These are phyloP conservation scores for Penicillium subrubescens DNA, from an alignment of 495 filamentous ascomycete species.

Conservation along the genomic window DNA sequence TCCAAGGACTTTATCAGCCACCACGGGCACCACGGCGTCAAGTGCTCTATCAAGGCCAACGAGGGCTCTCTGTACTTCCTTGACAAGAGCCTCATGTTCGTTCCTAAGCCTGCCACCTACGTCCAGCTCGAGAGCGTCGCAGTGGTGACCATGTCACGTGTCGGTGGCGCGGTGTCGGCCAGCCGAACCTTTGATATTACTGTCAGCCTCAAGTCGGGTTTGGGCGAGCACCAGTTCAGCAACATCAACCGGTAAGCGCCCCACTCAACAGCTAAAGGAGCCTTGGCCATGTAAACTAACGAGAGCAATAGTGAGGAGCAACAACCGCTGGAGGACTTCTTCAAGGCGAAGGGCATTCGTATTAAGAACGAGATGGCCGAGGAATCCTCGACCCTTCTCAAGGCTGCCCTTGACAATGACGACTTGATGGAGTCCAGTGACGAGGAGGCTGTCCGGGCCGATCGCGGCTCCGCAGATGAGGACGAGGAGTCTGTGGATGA, in stretches of 20 bases:
- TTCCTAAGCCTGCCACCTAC: slow-evolving; percentile 96
- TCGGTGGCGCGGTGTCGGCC: slow-evolving; percentile 90
- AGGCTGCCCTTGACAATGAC: slow-evolving; percentile 74
- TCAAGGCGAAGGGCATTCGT: slow-evolving; percentile 88
- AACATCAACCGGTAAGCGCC: slow-evolving; percentile 86
- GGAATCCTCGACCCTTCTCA: slow-evolving; percentile 38
- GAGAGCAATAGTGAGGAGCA: slow-evolving; percentile 72
- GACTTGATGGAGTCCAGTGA: slow-evolving; percentile 81
- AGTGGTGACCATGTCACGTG: slow-evolving; percentile 91
- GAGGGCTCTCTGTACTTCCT: slow-evolving; percentile 96
- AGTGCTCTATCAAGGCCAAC: slow-evolving; percentile 98
- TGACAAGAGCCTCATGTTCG: slow-evolving; percentile 98
- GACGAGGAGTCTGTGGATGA: slow-evolving; percentile 94
- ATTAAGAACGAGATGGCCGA: slow-evolving; percentile 94
- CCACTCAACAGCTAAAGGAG: not conserved
- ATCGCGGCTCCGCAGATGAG: slow-evolving; percentile 91
- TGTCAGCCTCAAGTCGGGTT: slow-evolving; percentile 75
- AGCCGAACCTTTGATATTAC: slow-evolving; percentile 97
- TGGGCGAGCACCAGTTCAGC: slow-evolving; percentile 89
- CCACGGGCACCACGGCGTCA: slow-evolving; percentile 91
- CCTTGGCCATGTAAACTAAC: not conserved
- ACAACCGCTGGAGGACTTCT: slow-evolving; percentile 91
- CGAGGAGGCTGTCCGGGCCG: slow-evolving; percentile 70
- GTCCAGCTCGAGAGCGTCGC: slow-evolving; percentile 89
- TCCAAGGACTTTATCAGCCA: slow-evolving; percentile 93